These are phyloP conservation scores for Aphanoascus verrucosus DNA, from an alignment of 2,329 filamentous ascomycete genomes.

Conservation along the genomic window DNA sequence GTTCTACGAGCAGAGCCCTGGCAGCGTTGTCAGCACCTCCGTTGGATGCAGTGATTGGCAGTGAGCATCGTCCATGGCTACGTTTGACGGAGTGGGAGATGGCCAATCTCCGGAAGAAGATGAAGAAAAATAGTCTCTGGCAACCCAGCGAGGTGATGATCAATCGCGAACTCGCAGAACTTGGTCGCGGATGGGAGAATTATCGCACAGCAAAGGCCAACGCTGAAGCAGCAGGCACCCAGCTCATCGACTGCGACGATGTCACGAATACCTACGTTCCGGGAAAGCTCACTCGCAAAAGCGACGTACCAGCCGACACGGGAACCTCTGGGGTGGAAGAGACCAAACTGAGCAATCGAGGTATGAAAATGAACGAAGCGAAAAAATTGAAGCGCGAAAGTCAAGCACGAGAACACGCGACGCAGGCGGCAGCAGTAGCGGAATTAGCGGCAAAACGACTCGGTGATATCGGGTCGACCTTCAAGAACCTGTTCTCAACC, in stretches of 20 bases:
- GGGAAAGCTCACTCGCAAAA: constrained; percentile 32
- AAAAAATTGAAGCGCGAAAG: constrained; percentile 52
- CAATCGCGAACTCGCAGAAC: constrained; percentile 49
- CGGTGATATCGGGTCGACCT: constrained; percentile 29
- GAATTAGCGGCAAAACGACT: constrained; percentile 31
- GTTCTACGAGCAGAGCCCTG: constrained; percentile 52
- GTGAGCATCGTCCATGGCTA: constrained; percentile 52
- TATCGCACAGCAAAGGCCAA: constrained; percentile 41
- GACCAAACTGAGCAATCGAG: constrained; percentile 46
- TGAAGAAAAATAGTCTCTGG: constrained; percentile 64
- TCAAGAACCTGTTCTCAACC: constrained; percentile 29
- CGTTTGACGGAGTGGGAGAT: constrained; percentile 57
- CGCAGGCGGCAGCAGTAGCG: constrained; percentile 31
- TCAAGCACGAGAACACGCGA: constrained; percentile 39
- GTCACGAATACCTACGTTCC: constrained; percentile 30
- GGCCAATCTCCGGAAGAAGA: constrained; percentile 54
- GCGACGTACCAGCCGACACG: constrained; percentile 31
- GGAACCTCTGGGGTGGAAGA: constrained; percentile 29
- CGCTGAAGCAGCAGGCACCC: constrained; percentile 42
- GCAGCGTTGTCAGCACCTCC: constrained; percentile 50
- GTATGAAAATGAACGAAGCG: constrained; percentile 51
- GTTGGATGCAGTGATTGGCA: constrained; percentile 48
- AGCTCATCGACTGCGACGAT: constrained; percentile 49
- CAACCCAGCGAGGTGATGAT: constrained; percentile 58
- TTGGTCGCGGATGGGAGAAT: constrained; percentile 45